Conservation (phyloP, 306 rosid species). For the Inga leiocalycina region DNA sequence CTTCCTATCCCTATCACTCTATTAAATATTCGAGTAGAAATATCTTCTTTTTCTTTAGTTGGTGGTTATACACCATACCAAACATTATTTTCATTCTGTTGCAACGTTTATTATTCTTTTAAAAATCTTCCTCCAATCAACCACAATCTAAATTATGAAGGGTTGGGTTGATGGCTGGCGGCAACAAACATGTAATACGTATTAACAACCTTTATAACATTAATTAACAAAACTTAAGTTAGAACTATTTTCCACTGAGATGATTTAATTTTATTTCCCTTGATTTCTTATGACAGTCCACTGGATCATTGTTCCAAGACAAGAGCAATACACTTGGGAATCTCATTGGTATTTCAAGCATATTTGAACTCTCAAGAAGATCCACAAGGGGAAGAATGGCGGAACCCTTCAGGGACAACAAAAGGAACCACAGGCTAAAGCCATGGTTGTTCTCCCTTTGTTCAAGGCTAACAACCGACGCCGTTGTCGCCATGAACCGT, state of each 20-base stretch:
- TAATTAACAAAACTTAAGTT: background rate
- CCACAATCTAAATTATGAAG: background rate
- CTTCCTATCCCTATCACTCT: background rate
- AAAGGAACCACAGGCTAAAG: slow-evolving; percentile 49
- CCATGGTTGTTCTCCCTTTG: slow-evolving; percentile 66
- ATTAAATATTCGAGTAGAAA: background rate
- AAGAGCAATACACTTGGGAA: slow-evolving; percentile 66
- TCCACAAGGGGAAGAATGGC: slow-evolving; percentile 49
- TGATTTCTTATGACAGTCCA: slow-evolving; percentile 43
- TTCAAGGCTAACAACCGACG: slow-evolving; percentile 63
- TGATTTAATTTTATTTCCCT: background rate
- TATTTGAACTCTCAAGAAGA: slow-evolving; percentile 60
- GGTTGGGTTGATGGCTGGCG: background rate
- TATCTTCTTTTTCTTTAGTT: background rate
- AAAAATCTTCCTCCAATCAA: background rate
- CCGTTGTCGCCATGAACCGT: slow-evolving; percentile 20
- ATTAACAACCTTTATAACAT: background rate
- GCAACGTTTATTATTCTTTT: background rate
- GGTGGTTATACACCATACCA: background rate
- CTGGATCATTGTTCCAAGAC: slow-evolving; percentile 60
- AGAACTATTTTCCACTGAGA: background rate
- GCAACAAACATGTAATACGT: background rate
- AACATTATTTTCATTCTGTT: background rate
- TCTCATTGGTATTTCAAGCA: slow-evolving; percentile 58
- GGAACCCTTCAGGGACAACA: slow-evolving; percentile 42